Base-by-base conservation (phyloP, 176 grass and related monocot species). In the Juncus inflexus region DNA sequence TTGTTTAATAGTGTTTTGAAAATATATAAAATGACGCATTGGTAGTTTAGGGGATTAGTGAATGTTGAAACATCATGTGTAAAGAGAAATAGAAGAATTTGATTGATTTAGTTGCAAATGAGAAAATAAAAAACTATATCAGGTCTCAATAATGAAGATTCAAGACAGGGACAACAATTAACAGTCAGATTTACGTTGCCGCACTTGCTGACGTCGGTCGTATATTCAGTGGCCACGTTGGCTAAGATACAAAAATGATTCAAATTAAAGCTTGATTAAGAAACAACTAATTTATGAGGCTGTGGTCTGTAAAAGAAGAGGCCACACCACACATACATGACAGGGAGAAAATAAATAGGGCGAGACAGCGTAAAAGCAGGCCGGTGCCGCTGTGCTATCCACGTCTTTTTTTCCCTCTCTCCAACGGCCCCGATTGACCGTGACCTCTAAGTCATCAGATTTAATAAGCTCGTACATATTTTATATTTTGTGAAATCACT, bases 341-440 rank as follows among this genome's bases (percentile, higher is more conserved):
- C 19, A 28, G 19, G 19, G 19, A 28, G 19, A 28, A 51, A 76
- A 74, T 67, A 64, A 35, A 65, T 16, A 80, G 80, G 19, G 43
- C 43, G 43, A 69, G 55, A 7, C 50, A 60, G 49, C 40, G 12
- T 38, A 50, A 74, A 67, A 76, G 67, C 11, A 35, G 58, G 10
- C 42, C 42, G 65, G 28, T 78, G 65, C 52, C 50, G 66, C 16
- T 2, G 88, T 81, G 83, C 70, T 79, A 70, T 64, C 68, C 84
- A 84, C 84, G 78, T 79, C 77, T 52, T 61, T 61, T 61, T 9
- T 76, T 67, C 47, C 57, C 41, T 10, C 63, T 14, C 1, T 2
- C 14, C 38, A 67, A 65, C 15, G 55, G 37, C 12, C 42, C 60
- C 60, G 53, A 51, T 55, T 64, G 60, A 64, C 57, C 35, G 16